Base-by-base conservation (phyloP, 169 alveolate genomes). In the Plasmodium vivax region DNA sequence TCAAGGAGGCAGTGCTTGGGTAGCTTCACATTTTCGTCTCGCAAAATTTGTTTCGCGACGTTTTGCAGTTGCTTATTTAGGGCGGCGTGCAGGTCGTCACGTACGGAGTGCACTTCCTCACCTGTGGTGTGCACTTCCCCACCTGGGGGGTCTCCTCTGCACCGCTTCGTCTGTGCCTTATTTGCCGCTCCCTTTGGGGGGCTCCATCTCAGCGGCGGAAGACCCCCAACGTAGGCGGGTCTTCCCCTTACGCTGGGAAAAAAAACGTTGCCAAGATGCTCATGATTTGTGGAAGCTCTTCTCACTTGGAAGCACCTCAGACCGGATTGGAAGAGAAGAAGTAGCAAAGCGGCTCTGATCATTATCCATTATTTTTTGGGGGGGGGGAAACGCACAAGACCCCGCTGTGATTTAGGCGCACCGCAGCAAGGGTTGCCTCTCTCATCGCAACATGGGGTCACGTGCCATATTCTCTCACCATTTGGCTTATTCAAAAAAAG, bases 1-100 rank as follows among this genome's bases (percentile, higher is more conserved):
- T 92, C 95, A 9, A 92, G 19, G 51, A 92, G 43, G 38, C 92
- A 82, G 41, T 81, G 71, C 54, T 62, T 68, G 16, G 95, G 95
- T 27, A 92, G 43, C 14, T 27, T 34, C 51, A 92, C 47, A 43
- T 62, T 81, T 56, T 90, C 84, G 74, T 92, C 58, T 54, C 47
- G 19, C n/a, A 47, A 6, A 2, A 92, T 73, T 51, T 74, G 51
- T 58, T 43, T 23, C 12, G 43, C 47, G 1, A 92, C 16, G 41
- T 71, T 82, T 56, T 81, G 82, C 58, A 92, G 73, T 16, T 71
- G 32, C 14, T 92, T 72, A 45, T 92, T 92, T 92, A 92, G 54
- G 9, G 43, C 9, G n/a, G 23, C 16, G 73, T 90, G 45, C 34
- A 82, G 3, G 34, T 56, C 85, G 8, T 81, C 83, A 45, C 83